Evolutionary conservation across 2,329 filamentous ascomycete genomes (phyloP).

Genomic region (Periconia sp.): DNA sequence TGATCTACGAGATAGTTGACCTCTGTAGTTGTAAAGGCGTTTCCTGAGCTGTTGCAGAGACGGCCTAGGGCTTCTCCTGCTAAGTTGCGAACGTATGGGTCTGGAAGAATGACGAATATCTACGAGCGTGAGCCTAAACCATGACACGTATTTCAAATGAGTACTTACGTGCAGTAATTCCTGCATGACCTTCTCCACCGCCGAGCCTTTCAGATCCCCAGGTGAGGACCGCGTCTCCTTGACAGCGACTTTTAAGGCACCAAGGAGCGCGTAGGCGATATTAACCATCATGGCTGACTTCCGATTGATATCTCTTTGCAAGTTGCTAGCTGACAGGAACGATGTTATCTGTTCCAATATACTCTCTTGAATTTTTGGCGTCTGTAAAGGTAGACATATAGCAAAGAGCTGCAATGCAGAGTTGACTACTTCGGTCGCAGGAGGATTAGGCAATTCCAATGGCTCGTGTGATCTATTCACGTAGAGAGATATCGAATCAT

Average conservation of each 20-base stretch:
- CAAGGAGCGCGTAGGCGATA: constrained; percentile 79
- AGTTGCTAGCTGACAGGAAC: constrained; percentile 77
- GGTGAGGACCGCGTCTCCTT: constrained; percentile 76
- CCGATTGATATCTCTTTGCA: constrained; percentile 85
- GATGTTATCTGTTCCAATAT: constrained; percentile 92
- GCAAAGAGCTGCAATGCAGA: constrained; percentile 93
- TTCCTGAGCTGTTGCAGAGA: constrained; percentile 84
- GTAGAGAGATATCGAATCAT: constrained; percentile 86
- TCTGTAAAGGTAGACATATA: constrained; percentile 86
- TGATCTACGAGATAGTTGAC: constrained; percentile 93
- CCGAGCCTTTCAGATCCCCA: constrained; percentile 74
- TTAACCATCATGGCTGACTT: constrained; percentile 93
- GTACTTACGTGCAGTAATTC: constrained; percentile 77
- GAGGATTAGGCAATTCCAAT: constrained; percentile 70
- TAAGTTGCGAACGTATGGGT: constrained; percentile 84
- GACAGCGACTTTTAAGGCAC: constrained; percentile 80
- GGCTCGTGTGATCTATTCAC: constrained; percentile 59
- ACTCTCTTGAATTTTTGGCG: constrained; percentile 92
- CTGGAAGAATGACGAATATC: constrained; percentile 79
- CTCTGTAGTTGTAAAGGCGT: constrained; percentile 84
- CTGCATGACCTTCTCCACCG: constrained; percentile 75
- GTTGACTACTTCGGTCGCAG: constrained; percentile 92
- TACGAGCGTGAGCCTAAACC: constrained; percentile 40
- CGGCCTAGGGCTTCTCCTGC: constrained; percentile 86
- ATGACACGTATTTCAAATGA: background rate